Conservation (phyloP, 768 basidiomycete genomes). For the Kockovaella imperatae region DNA sequence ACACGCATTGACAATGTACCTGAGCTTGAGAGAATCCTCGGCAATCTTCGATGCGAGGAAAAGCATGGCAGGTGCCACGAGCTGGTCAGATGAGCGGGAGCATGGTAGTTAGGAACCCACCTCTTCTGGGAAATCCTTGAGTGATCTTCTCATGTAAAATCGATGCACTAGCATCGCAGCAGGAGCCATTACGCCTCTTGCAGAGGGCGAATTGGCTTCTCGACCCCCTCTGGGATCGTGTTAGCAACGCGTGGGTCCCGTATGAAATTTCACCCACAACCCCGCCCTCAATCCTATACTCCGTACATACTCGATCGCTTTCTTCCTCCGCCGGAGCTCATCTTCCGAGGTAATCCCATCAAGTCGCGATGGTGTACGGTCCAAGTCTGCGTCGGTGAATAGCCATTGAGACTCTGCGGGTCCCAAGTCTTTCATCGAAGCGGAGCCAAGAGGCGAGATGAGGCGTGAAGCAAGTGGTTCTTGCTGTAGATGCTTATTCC, state of each 20-base stretch:
- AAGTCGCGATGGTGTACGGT: conserved; percentile 26
- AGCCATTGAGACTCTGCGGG: conserved; percentile 38
- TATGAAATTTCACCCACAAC: conserved; percentile 8
- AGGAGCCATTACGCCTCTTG: conserved; percentile 17
- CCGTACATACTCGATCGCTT: conserved; percentile 19
- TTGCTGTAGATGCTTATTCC: no score
- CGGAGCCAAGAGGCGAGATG: conserved; percentile 2
- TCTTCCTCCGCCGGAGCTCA: conserved; percentile 26
- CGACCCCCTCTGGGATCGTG: neutral
- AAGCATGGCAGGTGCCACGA: conserved; percentile 33
- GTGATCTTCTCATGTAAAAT: conserved; percentile 42
- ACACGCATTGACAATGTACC: conserved; percentile 23
- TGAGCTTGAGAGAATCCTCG: conserved; percentile 32
- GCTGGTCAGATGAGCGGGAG: conserved; percentile 13
- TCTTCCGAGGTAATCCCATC: conserved; percentile 14
- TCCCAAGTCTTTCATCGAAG: conserved; percentile 16
- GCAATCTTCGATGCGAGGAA: conserved; percentile 43
- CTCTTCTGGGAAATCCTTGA: conserved; percentile 21
- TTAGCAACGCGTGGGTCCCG: neutral
- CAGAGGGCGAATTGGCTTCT: neutral
- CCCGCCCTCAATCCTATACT: conserved; percentile 17
- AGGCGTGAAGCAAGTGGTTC: neutral
- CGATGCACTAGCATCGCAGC: conserved; percentile 38
- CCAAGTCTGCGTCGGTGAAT: conserved; percentile 22
- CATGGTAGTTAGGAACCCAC: conserved; percentile 5